Evolutionary conservation across 1,139 yeast species (phyloP).

Genomic region (Schwanniomyces etchellsii): DNA sequence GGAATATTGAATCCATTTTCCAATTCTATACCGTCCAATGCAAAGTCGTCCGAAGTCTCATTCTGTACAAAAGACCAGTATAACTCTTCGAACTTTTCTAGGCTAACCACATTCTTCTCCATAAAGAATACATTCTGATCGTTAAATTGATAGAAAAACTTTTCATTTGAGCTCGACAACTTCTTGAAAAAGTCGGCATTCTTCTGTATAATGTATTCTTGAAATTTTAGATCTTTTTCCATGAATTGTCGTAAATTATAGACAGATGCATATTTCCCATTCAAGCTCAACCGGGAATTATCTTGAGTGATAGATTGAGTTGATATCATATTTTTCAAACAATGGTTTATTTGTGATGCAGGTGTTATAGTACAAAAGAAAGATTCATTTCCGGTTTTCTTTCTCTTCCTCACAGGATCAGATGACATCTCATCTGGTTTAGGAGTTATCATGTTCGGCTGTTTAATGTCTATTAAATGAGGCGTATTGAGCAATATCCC

Average conservation of each 20-base stretch:
- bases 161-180: slow-evolving; percentile 4
- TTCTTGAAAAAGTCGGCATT: slow-evolving; percentile 14
- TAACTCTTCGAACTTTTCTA: slow-evolving; percentile 33
- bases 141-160: slow-evolving; percentile 6
- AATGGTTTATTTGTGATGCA: slow-evolving; percentile 21
- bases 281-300: slow-evolving; percentile 18
- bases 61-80: slow-evolving; percentile 38
- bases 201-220: slow-evolving; percentile 24
- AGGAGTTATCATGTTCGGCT: slow-evolving; percentile 16
- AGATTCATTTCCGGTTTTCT: slow-evolving; percentile 13
- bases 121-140: slow-evolving; percentile 9
- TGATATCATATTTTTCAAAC: slow-evolving; percentile 14
- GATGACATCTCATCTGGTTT: slow-evolving; percentile 7
- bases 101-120: slow-evolving; percentile 16
- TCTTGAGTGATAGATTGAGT: slow-evolving; percentile 21
- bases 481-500: slow-evolving; percentile 45
- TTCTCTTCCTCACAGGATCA: slow-evolving; percentile 10
- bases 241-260: slow-evolving; percentile 48
- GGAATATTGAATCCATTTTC: slow-evolving; percentile 25
- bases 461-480: slow-evolving; percentile 30
- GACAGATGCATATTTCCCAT: slow-evolving; percentile 32
- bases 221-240: slow-evolving; percentile 44
- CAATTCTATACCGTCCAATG: slow-evolving; percentile 23
- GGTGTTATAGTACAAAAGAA: slow-evolving; percentile 20
- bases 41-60: slow-evolving; percentile 12